phyloP scores from a whole-genome alignment of 805 yeast species.

The Saturnispora besseyi region DNA sequence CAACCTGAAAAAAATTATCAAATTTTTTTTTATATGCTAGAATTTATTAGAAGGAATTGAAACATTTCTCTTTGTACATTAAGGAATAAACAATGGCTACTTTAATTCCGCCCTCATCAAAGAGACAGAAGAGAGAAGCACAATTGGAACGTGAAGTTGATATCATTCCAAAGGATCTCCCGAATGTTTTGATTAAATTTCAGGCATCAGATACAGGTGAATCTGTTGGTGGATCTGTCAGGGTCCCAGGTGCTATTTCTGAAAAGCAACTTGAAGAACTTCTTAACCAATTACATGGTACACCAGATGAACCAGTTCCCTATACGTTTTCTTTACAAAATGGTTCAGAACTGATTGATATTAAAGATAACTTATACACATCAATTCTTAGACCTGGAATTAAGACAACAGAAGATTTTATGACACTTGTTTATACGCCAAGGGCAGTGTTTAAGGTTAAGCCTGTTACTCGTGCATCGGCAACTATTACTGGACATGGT shows the following conservation, averaged over 20 bases:
- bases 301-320: constrained; percentile 77
- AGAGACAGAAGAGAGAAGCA: constrained; percentile 75
- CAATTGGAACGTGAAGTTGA: constrained; percentile 73
- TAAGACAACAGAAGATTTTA: constrained; percentile 84
- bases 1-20: background rate
- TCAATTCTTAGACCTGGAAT: constrained; percentile 81
- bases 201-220: constrained; percentile 94
- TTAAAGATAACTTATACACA: constrained; percentile 64
- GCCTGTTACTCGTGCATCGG: constrained; percentile 83
- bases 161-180: constrained; percentile 66
- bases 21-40: background rate
- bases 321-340: constrained; percentile 68
- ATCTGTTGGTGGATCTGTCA: constrained; percentile 67
- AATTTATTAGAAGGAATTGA: background rate
- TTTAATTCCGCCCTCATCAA: constrained; percentile 85
- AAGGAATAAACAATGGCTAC: constrained; percentile 61
- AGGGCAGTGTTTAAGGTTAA: constrained; percentile 89
- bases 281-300: constrained; percentile 67
- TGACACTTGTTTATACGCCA: constrained; percentile 88
- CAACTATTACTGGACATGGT: constrained; percentile 93
- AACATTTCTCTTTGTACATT: background rate
- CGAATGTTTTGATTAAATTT: constrained; percentile 79
- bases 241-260: constrained; percentile 85
- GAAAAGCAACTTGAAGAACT: constrained; percentile 84
- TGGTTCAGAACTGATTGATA: constrained; percentile 53